A percentile compares a stretch with the other conserved stretches of the same genome.
Conservation (phyloP, 1,284 basidiomycete species). For the Ustilago tritici region DNA sequence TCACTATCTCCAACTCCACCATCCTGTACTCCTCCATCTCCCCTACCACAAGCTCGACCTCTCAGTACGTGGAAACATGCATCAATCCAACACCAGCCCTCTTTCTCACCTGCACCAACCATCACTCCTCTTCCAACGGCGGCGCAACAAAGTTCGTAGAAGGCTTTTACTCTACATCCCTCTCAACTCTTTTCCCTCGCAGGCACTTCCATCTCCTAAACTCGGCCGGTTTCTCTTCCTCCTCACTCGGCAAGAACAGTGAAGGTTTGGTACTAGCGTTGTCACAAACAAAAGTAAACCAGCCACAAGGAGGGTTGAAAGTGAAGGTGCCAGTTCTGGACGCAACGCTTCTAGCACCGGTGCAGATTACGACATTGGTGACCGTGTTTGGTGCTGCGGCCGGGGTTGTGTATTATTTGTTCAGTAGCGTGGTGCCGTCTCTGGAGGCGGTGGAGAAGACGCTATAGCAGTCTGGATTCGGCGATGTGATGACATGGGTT, state of each 20-base stretch:
- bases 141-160: conserved; percentile 7
- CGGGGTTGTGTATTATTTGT: conserved; percentile 12
- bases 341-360: neutral
- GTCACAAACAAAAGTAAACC: neutral
- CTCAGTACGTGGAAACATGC: neutral
- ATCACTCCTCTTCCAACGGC: neutral
- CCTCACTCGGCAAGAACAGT: neutral
- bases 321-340: conserved; percentile 12
- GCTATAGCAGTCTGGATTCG: neutral
- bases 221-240: neutral
- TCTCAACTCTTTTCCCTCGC: conserved; percentile 16
- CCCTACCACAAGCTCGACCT: neutral
- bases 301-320: neutral
- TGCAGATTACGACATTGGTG: conserved; percentile 17
- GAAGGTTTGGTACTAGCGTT: neutral
- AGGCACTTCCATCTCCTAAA: conserved; percentile 20
- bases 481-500: neutral
- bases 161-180: conserved; percentile 11
- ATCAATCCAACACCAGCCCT: conserved; percentile 10
- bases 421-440: conserved; percentile 6
- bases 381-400: neutral
- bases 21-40: neutral
- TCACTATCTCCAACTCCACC: neutral
- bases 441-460: conserved; percentile 17
- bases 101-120: conserved; percentile 14